Evolutionary conservation across 202 grass and related monocot genomes (phyloP), one percentile per base, ranked within the genome.

Genomic region (Brachypodium distachyon): DNA sequence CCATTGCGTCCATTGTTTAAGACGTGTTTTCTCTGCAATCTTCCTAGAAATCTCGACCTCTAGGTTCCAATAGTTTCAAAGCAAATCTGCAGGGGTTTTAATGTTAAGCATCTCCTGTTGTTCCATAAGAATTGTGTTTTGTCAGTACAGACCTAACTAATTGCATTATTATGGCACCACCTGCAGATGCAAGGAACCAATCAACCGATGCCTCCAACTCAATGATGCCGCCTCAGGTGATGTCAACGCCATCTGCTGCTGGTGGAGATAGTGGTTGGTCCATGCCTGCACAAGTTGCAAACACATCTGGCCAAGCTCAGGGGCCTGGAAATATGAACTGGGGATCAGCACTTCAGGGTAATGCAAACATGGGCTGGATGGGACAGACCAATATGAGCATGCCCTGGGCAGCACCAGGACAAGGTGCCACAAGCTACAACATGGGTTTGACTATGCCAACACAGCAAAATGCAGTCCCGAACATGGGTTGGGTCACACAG

Each of bases 401-500:
- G 81, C 47, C 92, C 23, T 96, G 89, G 86, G 81, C 79, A 76
- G 66, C 82, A 77, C 50, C 82, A 84, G 49, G 76, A 49, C 91
- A 91, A 88, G 66, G 79, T 57, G 59, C 88, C 7, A 11, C 87
- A 41, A 64, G 72, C 39, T 78, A 85, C 51, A 93, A 88, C 82
- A 88, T 94, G 88, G 80, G 76, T 75, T 63, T 86, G 59, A 70
- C 82, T 36, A 73, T 82, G 77, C 85, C 79, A 39, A 36, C 67
- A 48, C 88, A 90, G 65, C 67, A 85, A 86, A 94, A 81, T 88
- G 80, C 66, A 86, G 82, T 85, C 78, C 73, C 86, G 52, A 94
- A 89, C 83, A 71, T 91, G 71, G 92, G 90, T 48, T 95, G 90
- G 96, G 69, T 83, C 28, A 36, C 85, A 81, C 84, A 68, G 10